phyloP scores from a whole-genome alignment of 139 green algal genomes.

The Chlamydomonas sp. region DNA sequence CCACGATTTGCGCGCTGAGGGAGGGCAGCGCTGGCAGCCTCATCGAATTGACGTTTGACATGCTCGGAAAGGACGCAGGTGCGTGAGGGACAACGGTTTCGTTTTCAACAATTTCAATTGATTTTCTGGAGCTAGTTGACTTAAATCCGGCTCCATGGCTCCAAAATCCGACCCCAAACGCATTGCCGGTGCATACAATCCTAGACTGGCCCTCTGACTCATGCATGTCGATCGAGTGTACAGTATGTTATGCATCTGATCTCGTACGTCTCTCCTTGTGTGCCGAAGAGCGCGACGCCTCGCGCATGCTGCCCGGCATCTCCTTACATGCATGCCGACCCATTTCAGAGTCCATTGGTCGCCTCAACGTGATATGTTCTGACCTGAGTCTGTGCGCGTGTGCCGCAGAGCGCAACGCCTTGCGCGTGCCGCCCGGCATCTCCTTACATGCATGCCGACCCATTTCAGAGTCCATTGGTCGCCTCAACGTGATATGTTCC shows the following conservation, averaged over 20 bases:
- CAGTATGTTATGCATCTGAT: too few species aligned
- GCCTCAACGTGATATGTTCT: too few species aligned
- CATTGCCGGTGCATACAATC: not conserved
- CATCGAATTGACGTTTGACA: slow-evolving; percentile 56
- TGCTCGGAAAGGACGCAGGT: slow-evolving; percentile 1
- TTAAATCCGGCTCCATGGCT: not conserved
- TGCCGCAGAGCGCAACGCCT: not conserved
- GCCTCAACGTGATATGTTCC: too few species aligned
- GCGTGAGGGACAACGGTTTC: not conserved
- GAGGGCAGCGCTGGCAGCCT: slow-evolving; percentile 48
- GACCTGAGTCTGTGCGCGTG: too few species aligned
- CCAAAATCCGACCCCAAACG: not conserved
- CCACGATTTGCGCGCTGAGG: slow-evolving; percentile 48
- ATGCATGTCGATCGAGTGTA: not conserved
- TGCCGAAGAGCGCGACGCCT: too few species aligned
- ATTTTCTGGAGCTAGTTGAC: not conserved
- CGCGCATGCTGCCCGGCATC: too few species aligned
- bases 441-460: too few species aligned
- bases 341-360: too few species aligned
- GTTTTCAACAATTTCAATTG: not conserved
- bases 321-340: too few species aligned
- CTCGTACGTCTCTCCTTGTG: slow-evolving; percentile 34
- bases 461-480: too few species aligned
- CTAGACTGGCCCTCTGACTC: not conserved
- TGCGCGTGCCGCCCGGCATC: slow-evolving; percentile 47